Conservation (phyloP, 345 rosid genomes). For the Hibiscus trionum region DNA sequence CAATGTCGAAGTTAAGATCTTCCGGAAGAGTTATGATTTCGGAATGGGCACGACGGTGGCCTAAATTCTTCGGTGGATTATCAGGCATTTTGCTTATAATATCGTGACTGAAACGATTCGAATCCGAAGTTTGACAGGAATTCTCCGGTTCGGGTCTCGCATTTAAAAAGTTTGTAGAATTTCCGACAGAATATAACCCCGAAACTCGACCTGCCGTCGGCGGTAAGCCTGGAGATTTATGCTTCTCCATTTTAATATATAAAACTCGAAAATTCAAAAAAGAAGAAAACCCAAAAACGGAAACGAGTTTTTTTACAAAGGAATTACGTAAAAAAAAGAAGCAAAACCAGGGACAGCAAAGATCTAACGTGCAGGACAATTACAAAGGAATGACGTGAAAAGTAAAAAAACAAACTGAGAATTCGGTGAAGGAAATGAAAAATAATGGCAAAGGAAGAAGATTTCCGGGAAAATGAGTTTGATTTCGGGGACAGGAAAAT, state of each 20-base stretch:
- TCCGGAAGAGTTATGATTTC: conserved; percentile 90
- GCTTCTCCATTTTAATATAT: conserved; percentile 53
- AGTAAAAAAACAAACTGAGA: neutral
- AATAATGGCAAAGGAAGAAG: neutral
- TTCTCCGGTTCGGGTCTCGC: conserved; percentile 47
- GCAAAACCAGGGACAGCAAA: no score
- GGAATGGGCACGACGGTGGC: conserved; percentile 96
- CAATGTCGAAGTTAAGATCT: conserved; percentile 84
- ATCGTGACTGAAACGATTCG: conserved; percentile 57
- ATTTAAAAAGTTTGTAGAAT: conserved; percentile 23
- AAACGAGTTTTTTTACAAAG: neutral
- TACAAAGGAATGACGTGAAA: neutral
- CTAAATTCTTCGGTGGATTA: conserved; percentile 68
- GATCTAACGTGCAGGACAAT: neutral
- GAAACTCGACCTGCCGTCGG: conserved; percentile 54
- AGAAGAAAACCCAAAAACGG: neutral
- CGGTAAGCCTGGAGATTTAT: conserved; percentile 49
- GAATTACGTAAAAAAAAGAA: no score
- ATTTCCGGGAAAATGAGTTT: neutral
- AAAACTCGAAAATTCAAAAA: neutral
- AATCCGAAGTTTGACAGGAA: conserved; percentile 42
- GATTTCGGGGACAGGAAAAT: neutral
- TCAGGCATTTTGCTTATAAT: conserved; percentile 84
- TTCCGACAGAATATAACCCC: conserved; percentile 37
- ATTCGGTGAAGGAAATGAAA: neutral